Evolutionary conservation across 2,329 filamentous ascomycete genomes (phyloP).

Genomic region (Curvularia eragrostidis): DNA sequence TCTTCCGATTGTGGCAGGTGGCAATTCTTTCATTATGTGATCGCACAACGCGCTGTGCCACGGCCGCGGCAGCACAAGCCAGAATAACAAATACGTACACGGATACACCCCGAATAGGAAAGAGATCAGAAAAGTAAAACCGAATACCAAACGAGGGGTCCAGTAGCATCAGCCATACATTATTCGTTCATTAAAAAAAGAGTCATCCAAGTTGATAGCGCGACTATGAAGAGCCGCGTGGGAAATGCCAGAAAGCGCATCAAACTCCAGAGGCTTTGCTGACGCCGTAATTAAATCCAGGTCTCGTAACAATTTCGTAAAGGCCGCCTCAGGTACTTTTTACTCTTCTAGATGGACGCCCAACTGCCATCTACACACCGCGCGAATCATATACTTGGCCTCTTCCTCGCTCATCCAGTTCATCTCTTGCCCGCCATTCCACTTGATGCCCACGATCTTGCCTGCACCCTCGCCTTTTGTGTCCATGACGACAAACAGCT

Average conservation of each 20-base stretch:
- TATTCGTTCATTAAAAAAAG: neutral
- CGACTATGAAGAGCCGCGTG: neutral
- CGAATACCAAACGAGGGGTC: neutral
- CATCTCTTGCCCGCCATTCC: conserved; percentile 39
- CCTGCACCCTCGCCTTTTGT: conserved; percentile 44
- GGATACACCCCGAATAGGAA: neutral
- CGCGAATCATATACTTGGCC: conserved; percentile 39
- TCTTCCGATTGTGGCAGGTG: neutral
- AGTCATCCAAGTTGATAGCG: neutral
- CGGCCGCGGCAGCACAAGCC: neutral
- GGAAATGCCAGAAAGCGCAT: neutral
- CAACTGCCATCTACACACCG: conserved; percentile 33
- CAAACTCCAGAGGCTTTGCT: neutral
- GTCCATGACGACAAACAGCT: conserved; percentile 46
- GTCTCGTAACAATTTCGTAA: conserved; percentile 5
- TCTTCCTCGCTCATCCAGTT: conserved; percentile 38
- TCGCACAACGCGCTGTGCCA: neutral
- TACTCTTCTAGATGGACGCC: conserved; percentile 59
- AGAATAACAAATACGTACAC: neutral
- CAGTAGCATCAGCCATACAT: neutral
- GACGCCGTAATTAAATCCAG: neutral
- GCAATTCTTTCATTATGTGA: neutral
- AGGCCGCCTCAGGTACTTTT: neutral
- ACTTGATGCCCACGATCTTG: conserved; percentile 46
- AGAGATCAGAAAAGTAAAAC: too few species aligned